Evolutionary conservation across 176 grass and related monocot species (phyloP).

Genomic region (Puya raimondii): DNA sequence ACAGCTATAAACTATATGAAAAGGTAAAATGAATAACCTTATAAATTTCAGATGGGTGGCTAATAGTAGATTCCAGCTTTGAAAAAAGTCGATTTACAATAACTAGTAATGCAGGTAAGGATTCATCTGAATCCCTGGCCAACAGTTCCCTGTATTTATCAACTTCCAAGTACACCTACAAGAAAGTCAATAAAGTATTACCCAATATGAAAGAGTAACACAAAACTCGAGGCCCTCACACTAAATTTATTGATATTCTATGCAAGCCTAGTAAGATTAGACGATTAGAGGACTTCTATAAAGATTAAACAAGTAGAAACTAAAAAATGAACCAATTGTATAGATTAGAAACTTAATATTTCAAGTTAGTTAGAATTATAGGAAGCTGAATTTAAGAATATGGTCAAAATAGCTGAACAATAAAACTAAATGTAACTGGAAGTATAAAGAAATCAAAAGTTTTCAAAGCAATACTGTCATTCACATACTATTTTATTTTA

Average conservation of each 20-base stretch:
- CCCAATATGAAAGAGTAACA: not conserved
- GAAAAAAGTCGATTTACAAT: conserved; percentile 53
- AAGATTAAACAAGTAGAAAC: not conserved
- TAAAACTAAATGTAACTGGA: not conserved
- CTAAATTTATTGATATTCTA: not conserved
- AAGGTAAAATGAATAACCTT: conserved; percentile 21
- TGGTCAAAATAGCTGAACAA: not conserved
- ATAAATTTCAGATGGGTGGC: conserved; percentile 34
- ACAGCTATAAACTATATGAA: conserved; percentile 9
- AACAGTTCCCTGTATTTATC: conserved; percentile 46
- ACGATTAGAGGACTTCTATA: not conserved
- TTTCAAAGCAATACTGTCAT: not conserved
- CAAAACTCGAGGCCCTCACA: not conserved
- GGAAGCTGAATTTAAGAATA: not conserved
- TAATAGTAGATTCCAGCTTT: conserved; percentile 64
- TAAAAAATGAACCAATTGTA: not conserved
- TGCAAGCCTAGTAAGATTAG: not conserved
- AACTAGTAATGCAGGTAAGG: conserved; percentile 40
- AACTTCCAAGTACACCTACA: conserved; percentile 71
- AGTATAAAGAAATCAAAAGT: not conserved
- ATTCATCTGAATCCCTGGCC: conserved; percentile 71
- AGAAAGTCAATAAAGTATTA: conserved; percentile 5
- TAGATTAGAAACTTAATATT: not conserved
- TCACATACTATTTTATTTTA: conserved; percentile 3
- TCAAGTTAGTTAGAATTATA: not conserved